Evolutionary conservation across 495 filamentous ascomycete species (phyloP), one percentile per base, ranked within the genome.

Genomic region (Aspergillus mulundensis): DNA sequence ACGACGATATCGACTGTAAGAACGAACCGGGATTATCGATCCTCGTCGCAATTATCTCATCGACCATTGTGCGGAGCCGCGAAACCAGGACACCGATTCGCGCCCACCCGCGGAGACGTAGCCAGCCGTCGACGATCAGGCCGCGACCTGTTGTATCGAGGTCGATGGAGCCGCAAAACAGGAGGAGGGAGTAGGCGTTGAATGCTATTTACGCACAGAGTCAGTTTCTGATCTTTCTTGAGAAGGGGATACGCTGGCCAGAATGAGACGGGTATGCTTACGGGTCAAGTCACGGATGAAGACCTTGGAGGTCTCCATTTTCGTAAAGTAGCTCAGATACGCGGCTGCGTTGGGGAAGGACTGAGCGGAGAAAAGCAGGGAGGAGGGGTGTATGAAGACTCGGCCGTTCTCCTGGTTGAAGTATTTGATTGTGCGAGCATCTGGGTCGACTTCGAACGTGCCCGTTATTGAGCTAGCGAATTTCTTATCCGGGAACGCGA

Each of bases 401-500:
- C 94, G 81, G 0, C 88, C 89, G 53, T 85, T 88, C 41, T 95
- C 88, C 66, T 90, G 85, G 53, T 87, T 88, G 66, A 88, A 97
- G 74, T 91, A 97, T 66, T 88, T 90, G 69, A 98, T 96, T 14
- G 85, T 90, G 23, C 86, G 78, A 16, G 93, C 92, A 71, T 97
- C 94, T 0, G 93, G 93, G 62, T 98, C 94, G 2, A 96, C 73
- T 65, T 91, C 93, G 1, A 98, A 86, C 3, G 94, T 88, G 24
- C 94, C 94, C 2, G 88, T 85, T 52, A 91, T 77, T 0, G 87
- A 89, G 25, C 85, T 83, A 30, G 89, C 87, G 71, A 94, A 98
- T 67, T 95, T 96, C 78, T 95, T 93, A 71, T 96, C 90, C 0
- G 94, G 94, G 66, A 96, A 87, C 38, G 86, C 85, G 67, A 98